Evolutionary conservation across 768 basidiomycete species (phyloP).

Genomic region (Leccinellum albellum): DNA sequence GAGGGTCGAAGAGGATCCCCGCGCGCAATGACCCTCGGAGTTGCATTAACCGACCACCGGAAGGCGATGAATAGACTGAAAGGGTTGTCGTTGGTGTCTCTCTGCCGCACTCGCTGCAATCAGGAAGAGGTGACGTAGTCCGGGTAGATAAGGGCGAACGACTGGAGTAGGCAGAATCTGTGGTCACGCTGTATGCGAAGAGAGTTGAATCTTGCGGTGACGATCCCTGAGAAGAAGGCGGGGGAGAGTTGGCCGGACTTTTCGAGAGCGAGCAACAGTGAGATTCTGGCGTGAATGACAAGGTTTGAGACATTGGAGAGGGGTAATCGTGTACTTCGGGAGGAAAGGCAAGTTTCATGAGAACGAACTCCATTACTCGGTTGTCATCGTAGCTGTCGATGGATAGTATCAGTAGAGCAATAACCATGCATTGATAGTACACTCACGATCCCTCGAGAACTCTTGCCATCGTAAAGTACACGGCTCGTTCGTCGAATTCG

Average conservation of each 20-base stretch:
- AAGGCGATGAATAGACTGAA: conserved; percentile 8
- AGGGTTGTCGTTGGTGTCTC: conserved; percentile 12
- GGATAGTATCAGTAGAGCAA: conserved; percentile 4
- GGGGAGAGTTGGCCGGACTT: conserved; percentile 27
- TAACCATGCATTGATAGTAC: background rate
- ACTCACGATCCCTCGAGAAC: conserved; percentile 50
- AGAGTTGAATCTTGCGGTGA: conserved; percentile 26
- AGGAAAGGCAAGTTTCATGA: conserved; percentile 65
- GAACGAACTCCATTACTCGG: conserved; percentile 64
- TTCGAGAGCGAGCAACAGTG: conserved; percentile 20
- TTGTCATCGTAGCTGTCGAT: conserved; percentile 51
- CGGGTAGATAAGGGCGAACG: conserved; percentile 24
- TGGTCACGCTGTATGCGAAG: background rate
- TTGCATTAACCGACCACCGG: background rate
- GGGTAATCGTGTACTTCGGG: conserved; percentile 39
- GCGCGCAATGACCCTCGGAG: conserved; percentile 7
- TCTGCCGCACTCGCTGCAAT: conserved; percentile 11
- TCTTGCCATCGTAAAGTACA: conserved; percentile 76
- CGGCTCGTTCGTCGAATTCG: conserved; percentile 66
- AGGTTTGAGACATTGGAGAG: conserved; percentile 15
- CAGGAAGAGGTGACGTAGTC: conserved; percentile 20
- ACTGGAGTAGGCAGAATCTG: conserved; percentile 8
- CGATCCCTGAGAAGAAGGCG: conserved; percentile 25
- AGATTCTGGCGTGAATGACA: conserved; percentile 13
- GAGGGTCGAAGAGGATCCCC: conserved; percentile 9